Evolutionary conservation across 768 basidiomycete genomes (phyloP).

Genomic region (Pilatotrama ljubarskyi): DNA sequence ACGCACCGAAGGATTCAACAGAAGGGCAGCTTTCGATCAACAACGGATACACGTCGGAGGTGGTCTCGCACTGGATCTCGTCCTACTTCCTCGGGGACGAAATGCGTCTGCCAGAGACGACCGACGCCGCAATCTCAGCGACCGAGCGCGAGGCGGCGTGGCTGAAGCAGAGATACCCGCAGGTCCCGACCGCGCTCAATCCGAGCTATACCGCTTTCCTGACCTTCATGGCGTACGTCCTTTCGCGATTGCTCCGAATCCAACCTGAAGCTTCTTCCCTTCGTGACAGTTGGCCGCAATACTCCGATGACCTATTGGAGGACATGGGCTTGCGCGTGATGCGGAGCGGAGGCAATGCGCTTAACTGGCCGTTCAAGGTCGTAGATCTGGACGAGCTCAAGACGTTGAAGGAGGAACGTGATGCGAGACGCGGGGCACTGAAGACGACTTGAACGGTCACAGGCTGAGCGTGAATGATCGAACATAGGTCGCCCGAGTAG

Average conservation of each 20-base stretch:
- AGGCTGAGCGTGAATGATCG: background rate
- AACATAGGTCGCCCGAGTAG: background rate
- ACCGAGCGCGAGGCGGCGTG: slow-evolving; percentile 51
- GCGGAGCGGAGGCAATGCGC: slow-evolving; percentile 64
- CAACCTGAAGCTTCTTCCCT: background rate
- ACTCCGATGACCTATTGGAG: slow-evolving; percentile 54
- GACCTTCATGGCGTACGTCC: slow-evolving; percentile 55
- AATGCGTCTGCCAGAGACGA: slow-evolving; percentile 46
- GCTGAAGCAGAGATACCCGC: slow-evolving; percentile 56
- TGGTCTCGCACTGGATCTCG: slow-evolving; percentile 63
- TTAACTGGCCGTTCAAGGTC: slow-evolving; percentile 63
- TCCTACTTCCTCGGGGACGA: slow-evolving; percentile 58
- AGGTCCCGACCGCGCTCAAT: slow-evolving; percentile 47
- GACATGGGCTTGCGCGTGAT: slow-evolving; percentile 56
- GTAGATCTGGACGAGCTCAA: slow-evolving; percentile 50
- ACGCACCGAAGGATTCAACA: background rate
- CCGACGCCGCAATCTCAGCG: slow-evolving; percentile 45
- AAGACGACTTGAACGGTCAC: no score
- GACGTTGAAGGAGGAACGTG: slow-evolving; percentile 49
- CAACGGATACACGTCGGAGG: slow-evolving; percentile 54
- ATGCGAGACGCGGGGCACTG: slow-evolving; percentile 27
- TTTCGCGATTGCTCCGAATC: background rate
- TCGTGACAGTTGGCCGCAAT: slow-evolving; percentile 57
- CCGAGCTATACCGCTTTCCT: slow-evolving; percentile 54
- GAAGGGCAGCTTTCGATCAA: slow-evolving; percentile 53